Conservation (phyloP, 192 early-diverging fungal species). For the Dispira simplex region DNA sequence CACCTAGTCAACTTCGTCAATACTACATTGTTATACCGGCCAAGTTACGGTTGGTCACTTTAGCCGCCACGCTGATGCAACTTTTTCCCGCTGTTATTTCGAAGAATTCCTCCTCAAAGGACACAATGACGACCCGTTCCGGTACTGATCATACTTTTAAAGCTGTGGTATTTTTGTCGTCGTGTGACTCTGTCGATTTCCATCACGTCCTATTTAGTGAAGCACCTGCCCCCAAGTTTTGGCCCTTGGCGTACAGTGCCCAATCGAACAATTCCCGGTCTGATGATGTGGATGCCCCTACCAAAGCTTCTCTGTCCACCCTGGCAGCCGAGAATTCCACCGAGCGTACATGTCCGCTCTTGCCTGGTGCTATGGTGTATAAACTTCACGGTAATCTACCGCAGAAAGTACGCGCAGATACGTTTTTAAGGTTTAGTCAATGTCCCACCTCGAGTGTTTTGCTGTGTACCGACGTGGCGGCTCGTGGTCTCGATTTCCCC, state of each 20-base stretch:
- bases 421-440: conserved; percentile 55
- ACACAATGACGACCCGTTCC: background rate
- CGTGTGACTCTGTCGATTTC: conserved; percentile 91
- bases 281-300: background rate
- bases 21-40: conserved; percentile 72
- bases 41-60: conserved; percentile 80
- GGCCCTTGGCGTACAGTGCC: conserved; percentile 6
- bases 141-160: conserved; percentile 21
- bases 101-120: conserved; percentile 16
- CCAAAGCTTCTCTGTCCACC: too few relatives aligned
- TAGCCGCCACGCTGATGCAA: conserved; percentile 58
- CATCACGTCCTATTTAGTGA: conserved; percentile 47
- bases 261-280: background rate
- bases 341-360: conserved; percentile 28
- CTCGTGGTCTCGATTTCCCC: conserved; percentile 93
- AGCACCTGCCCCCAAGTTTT: background rate
- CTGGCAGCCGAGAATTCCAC: too few relatives aligned
- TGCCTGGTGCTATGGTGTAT: conserved; percentile 57
- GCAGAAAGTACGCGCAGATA: conserved; percentile 60
- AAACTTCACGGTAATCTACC: conserved; percentile 81
- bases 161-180: conserved; percentile 88
- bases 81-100: conserved; percentile 20
- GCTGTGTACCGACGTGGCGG: conserved; percentile 93
- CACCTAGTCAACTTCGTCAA: conserved; percentile 82
- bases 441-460: conserved; percentile 47